A percentile compares a stretch with the other conserved stretches of the same genome.
phyloP scores from a whole-genome alignment of 495 filamentous ascomycete species.

The Neurospora hispaniola region DNA sequence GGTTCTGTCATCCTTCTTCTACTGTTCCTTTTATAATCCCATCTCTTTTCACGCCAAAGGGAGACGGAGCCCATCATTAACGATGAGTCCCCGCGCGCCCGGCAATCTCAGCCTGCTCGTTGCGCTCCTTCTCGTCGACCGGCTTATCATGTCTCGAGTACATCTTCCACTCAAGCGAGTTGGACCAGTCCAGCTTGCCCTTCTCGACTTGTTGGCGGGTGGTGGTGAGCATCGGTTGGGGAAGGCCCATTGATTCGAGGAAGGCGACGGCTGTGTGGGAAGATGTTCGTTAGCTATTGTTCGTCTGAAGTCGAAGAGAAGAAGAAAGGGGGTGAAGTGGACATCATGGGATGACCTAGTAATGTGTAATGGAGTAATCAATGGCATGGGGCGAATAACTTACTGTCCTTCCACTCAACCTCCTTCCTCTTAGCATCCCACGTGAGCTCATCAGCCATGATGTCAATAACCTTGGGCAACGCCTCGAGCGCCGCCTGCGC shows the following conservation, averaged over 20 bases:
- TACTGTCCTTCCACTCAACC: conserved; percentile 72
- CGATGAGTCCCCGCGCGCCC: not conserved
- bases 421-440: conserved; percentile 72
- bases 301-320: not conserved
- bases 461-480: conserved; percentile 77
- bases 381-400: conserved; percentile 7
- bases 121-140: conserved; percentile 11
- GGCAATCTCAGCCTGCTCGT: not conserved
- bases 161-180: conserved; percentile 57
- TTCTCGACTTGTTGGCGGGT: conserved; percentile 69
- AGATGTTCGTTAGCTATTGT: not conserved
- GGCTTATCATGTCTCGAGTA: conserved; percentile 57
- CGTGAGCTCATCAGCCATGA: conserved; percentile 81
- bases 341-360: not conserved
- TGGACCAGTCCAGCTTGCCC: conserved; percentile 60
- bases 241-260: conserved; percentile 78
- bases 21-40: not conserved
- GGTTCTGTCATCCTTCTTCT: not conserved
- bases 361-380: not conserved
- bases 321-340: no score
- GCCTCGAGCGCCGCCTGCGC: conserved; percentile 91
- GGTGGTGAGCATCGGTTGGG: conserved; percentile 58
- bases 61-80: not conserved
- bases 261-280: conserved; percentile 46
- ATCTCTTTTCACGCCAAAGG: not conserved